phyloP scores from a whole-genome alignment of 257 asterid species.

The Haberlea rhodopensis region DNA sequence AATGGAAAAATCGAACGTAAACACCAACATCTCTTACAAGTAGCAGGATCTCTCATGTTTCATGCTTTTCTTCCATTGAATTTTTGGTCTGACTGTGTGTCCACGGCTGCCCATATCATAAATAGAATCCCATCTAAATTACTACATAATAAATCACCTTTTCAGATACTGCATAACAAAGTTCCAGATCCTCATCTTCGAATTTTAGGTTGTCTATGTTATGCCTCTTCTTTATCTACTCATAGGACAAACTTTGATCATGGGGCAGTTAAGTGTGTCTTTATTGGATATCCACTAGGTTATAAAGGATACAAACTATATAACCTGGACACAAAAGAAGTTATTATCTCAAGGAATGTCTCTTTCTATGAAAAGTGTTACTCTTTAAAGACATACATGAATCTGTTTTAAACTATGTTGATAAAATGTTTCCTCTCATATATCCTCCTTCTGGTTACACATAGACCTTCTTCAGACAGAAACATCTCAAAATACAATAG shows the following conservation, averaged over 20 bases:
- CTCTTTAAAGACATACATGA: too few relatives aligned
- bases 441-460: too few relatives aligned
- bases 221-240: too few relatives aligned
- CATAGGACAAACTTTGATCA: not conserved
- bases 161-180: too few relatives aligned
- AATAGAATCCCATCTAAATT: too few relatives aligned
- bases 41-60: not conserved
- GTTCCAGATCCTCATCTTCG: too few relatives aligned
- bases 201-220: too few relatives aligned
- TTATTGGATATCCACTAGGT: not conserved
- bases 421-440: too few relatives aligned
- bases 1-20: not conserved
- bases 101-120: not conserved
- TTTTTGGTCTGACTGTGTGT: not conserved
- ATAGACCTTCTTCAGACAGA: too few relatives aligned
- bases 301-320: not conserved
- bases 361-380: not conserved
- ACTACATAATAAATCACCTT: too few relatives aligned
- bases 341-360: not conserved
- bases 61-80: not conserved
- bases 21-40: conserved; percentile 11
- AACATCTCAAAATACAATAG: too few relatives aligned
- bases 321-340: not conserved
- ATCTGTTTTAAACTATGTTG: too few relatives aligned
- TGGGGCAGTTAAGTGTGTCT: not conserved